Base-by-base conservation (phyloP, 179 eudicot species). In the Drosera spatulata region DNA sequence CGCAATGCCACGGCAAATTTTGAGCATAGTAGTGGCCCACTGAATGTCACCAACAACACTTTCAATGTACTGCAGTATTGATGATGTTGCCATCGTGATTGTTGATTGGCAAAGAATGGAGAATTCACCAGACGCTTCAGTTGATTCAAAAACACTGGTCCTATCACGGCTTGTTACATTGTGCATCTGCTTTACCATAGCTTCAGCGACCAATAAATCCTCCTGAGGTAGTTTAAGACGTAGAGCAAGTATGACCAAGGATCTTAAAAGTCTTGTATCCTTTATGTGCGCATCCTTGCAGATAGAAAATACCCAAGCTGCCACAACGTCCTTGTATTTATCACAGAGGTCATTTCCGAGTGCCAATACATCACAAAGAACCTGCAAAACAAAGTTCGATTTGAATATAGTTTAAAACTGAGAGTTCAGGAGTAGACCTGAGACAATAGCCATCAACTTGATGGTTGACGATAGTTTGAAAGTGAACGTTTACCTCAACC, bases 201-300 rank as follows among this genome's bases (percentile, higher is more conserved):
- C 70, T 76, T 66, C 57, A 54, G 83, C 81, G 47, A 78, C 56
- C 50, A 66, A 56, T 65, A 81, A 55, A 75, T 81, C 81, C 59
- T 72, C 69, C 33, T 83, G 83, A 64, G 81, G 67, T 44, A 59
- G 60, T 47, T 57, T 69, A 33, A 72, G 66, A 13, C 14, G 39
- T 6, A 71, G 11, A 50, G 69, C 79, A 61, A 73, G 55, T 8
- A 54, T 59, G 58, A 76, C 73, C 57, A 79, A 47, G 73, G 71
- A 55, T 71, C 69, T 79, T 12, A 75, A 81, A 47, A 70, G 50
- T 62, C 78, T 81, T 13, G 81, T 51, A 59, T 76, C 73, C 44
- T 61, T 54, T 43, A 73, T 14, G 4, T 52, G 41, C 39, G 39
- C 66, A 66, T 64, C 73, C 69, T 69, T 81, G 71, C 86, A 75